A percentile compares a stretch with the other conserved stretches of the same genome.
Evolutionary conservation across 164 flowering plant genomes (phyloP).

Genomic region (Magnolia kwangsiensis): DNA sequence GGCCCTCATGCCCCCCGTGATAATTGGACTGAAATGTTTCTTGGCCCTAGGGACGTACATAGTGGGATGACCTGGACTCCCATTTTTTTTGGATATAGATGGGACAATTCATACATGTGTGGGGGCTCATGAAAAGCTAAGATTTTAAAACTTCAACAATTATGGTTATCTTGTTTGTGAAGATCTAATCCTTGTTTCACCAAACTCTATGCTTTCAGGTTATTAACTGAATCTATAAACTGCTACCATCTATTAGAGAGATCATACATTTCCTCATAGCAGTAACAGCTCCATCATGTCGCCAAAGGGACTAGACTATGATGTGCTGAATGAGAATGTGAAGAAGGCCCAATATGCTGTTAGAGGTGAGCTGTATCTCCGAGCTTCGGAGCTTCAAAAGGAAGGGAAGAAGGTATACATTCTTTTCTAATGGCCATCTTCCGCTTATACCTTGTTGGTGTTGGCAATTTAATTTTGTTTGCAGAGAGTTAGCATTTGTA

Average conservation of each 20-base stretch:
- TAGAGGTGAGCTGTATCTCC: conserved; percentile 92
- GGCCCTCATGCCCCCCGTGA: neutral
- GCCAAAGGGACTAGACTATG: conserved; percentile 67
- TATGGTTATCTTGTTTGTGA: neutral
- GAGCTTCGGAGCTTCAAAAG: conserved; percentile 98
- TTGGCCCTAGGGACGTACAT: neutral
- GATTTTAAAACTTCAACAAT: neutral
- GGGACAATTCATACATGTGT: neutral
- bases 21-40: neutral
- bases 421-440: neutral
- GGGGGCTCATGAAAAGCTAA: neutral
- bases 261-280: neutral
- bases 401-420: conserved; percentile 68
- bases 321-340: conserved; percentile 76
- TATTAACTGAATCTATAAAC: neutral
- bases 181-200: neutral
- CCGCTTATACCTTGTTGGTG: no score
- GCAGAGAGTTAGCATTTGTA: no score
- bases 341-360: conserved; percentile 94
- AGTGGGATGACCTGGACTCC: neutral
- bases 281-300: conserved; percentile 41
- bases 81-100: neutral
- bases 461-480: no score
- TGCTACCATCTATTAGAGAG: neutral
- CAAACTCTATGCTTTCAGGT: neutral